A percentile compares a stretch with the other conserved stretches of the same genome.
These are phyloP conservation scores for Coemansia sp. DNA, from an alignment of 192 early-diverging fungal species.

Conservation along the genomic window DNA sequence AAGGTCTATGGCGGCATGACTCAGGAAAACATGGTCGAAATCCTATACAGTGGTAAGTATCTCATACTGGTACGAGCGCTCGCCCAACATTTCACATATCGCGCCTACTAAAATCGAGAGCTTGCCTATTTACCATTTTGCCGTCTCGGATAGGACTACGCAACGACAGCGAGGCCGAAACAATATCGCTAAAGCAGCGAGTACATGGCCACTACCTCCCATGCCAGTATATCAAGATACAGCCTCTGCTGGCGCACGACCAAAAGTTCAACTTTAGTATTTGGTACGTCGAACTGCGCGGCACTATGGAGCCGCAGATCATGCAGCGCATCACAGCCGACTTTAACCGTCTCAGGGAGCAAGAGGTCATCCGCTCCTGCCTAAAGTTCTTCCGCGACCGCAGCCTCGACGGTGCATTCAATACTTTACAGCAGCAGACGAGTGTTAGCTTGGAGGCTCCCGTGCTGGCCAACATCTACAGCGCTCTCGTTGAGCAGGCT, in stretches of 20 bases:
- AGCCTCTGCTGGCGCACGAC: slow-evolving; percentile 85
- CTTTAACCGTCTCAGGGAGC: slow-evolving; percentile 66
- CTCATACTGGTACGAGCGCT: slow-evolving; percentile 1
- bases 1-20: slow-evolving; percentile 87
- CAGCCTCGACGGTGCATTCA: slow-evolving; percentile 71
- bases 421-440: slow-evolving; percentile 63
- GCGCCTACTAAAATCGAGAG: not conserved
- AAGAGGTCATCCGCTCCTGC: slow-evolving; percentile 78
- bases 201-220: slow-evolving; percentile 76
- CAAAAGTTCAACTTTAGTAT: slow-evolving; percentile 95
- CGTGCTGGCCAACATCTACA: slow-evolving; percentile 72
- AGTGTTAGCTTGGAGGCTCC: slow-evolving; percentile 74
- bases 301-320: slow-evolving; percentile 65
- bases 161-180: slow-evolving; percentile 80
- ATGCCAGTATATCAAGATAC: slow-evolving; percentile 90
- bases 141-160: slow-evolving; percentile 45
- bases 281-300: slow-evolving; percentile 90
- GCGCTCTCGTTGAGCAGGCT: slow-evolving; percentile 62
- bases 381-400: slow-evolving; percentile 86
- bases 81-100: slow-evolving; percentile 4
- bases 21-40: slow-evolving; percentile 81
- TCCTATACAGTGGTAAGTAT: slow-evolving; percentile 66
- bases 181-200: slow-evolving; percentile 78
- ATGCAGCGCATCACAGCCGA: slow-evolving; percentile 52
- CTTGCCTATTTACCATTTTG: slow-evolving; percentile 9